A percentile compares a stretch with the other conserved stretches of the same genome.
These are phyloP conservation scores for Rhodotorula sp. DNA, from an alignment of 1,284 basidiomycete genomes.

Conservation along the genomic window DNA sequence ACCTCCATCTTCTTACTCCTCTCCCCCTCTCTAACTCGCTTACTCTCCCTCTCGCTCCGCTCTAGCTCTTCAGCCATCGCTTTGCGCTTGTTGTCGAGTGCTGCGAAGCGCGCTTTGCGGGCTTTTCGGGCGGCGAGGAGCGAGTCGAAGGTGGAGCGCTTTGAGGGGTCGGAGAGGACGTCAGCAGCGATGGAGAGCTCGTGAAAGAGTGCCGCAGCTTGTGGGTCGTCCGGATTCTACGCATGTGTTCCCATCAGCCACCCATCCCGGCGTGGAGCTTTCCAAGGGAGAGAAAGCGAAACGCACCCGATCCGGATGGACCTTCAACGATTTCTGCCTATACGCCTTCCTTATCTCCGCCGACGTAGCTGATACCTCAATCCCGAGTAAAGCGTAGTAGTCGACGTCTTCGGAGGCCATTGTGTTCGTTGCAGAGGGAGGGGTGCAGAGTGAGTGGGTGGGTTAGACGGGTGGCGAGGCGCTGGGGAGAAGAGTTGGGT, in stretches of 20 bases:
- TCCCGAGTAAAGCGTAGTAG: constrained; percentile 37
- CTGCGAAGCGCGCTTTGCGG: constrained; percentile 37
- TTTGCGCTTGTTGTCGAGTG: constrained; percentile 42
- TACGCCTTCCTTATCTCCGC: constrained; percentile 41
- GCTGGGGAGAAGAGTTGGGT: background rate
- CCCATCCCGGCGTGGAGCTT: background rate
- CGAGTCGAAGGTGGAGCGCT: constrained; percentile 39
- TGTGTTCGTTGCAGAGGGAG: too few relatives aligned
- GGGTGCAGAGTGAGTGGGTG: background rate
- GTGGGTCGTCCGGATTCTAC: constrained; percentile 43
- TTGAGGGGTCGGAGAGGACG: constrained; percentile 38
- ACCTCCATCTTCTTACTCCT: constrained; percentile 30
- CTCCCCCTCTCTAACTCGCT: constrained; percentile 31
- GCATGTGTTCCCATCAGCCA: constrained; percentile 22
- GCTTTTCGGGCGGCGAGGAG: constrained; percentile 33
- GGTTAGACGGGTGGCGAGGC: background rate
- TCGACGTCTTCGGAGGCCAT: constrained; percentile 35
- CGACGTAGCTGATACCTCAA: constrained; percentile 31
- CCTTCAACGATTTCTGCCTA: constrained; percentile 40
- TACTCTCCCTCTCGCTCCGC: constrained; percentile 38
- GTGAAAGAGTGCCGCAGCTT: constrained; percentile 42
- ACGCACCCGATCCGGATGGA: constrained; percentile 42
- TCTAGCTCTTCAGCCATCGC: constrained; percentile 40
- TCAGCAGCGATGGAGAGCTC: constrained; percentile 39
- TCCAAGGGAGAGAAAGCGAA: background rate